Base-by-base conservation (phyloP, 2,329 filamentous ascomycete genomes). In the Colletotrichum theobromicola region DNA sequence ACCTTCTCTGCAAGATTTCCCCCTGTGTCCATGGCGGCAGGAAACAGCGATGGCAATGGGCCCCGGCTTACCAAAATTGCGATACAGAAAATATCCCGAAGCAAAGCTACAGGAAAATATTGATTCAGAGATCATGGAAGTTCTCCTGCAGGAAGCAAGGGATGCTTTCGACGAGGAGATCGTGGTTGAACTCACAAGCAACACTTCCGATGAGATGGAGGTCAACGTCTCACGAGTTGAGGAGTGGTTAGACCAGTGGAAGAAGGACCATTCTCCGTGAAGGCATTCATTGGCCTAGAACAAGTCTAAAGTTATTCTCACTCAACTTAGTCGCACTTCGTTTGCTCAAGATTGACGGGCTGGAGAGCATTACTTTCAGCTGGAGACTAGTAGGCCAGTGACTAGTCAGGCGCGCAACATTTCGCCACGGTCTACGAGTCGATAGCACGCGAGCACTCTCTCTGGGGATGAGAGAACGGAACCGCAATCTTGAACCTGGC, bases 111-210 rank as follows among this genome's bases (percentile, higher is more conserved):
- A 98, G 83, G 97, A 98, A 84, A 99, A 99, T 82, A 87, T 99
- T 75, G 97, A 99, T 84, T 94, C 95, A 34, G 97, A 99, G 86
- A 98, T 99, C 81, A 98, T 99, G 93, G 94, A 98, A 81, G 95
- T 98, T 30, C 87, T 99, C 70, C 87, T 98, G 24, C 93, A 98
- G 78, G 97, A 99, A 86, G 97, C 97, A 35, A 89, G 92, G 75
- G 96, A 98, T 77, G 91, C 94, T 13, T 99, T 96, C 80, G 94
- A 95, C 68, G 91, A 94, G 83, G 92, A 97, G 81, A 94, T 98
- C 78, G 93, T 99, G 46, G 94, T 98, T 30, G 95, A 98, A 84
- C 86, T 99, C 80, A 91, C 88, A 80, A 98, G 96, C 84, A 94
- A 98, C 82, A 90, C 90, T 68, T 89, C 92, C 4, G 93, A 96